Evolutionary conservation across 108 stramenopile genomes (phyloP).

Genomic region (Nitzschia inconspicua): DNA sequence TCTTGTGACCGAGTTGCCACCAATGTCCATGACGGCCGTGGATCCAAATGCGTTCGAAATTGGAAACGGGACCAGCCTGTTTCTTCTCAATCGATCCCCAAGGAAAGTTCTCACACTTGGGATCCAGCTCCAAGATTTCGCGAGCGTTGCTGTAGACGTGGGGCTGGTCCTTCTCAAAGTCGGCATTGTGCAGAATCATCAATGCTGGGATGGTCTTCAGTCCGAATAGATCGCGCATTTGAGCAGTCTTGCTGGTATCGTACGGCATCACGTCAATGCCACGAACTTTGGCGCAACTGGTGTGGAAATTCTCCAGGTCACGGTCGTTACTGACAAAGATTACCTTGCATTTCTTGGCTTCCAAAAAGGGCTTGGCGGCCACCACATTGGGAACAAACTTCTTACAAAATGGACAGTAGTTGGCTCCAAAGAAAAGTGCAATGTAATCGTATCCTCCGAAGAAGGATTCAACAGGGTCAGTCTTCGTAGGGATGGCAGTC

Average conservation of each 20-base stretch:
- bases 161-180: conserved; percentile 22
- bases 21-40: conserved; percentile 45
- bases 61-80: conserved; percentile 18
- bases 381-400: conserved; percentile 39
- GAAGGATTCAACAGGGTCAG: not conserved
- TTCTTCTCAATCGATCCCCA: conserved; percentile 17
- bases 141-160: conserved; percentile 27
- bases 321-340: conserved; percentile 48
- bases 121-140: conserved; percentile 28
- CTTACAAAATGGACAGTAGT: conserved; percentile 47
- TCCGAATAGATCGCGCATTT: conserved; percentile 45
- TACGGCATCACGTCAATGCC: conserved; percentile 53
- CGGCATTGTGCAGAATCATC: conserved; percentile 33
- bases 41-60: conserved; percentile 37
- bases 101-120: conserved; percentile 29
- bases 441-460: conserved; percentile 17
- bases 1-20: conserved; percentile 49
- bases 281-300: conserved; percentile 15
- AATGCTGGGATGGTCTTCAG: conserved; percentile 43
- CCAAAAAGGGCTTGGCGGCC: not conserved
- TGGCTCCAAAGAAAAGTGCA: conserved; percentile 37
- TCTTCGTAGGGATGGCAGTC: not conserved
- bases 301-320: conserved; percentile 28
- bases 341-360: conserved; percentile 35
- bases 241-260: conserved; percentile 23